Percentiles rank a stretch among this genome's conserved stretches.
Evolutionary conservation across 139 green algal genomes (phyloP).

Genomic region (Coccomyxa sp.): DNA sequence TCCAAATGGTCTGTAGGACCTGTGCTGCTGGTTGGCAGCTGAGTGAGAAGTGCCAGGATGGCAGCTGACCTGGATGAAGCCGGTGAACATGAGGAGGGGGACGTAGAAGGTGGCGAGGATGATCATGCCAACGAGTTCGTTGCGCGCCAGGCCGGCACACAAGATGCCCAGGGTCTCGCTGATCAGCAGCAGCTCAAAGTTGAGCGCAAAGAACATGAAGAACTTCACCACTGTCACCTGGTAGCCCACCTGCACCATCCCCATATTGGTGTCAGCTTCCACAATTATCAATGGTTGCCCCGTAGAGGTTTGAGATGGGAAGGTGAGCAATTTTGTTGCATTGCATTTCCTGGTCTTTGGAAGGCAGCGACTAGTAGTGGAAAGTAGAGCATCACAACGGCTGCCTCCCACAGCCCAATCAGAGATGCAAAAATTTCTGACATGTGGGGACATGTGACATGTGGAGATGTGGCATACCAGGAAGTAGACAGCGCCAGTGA

Average conservation of each 20-base stretch:
- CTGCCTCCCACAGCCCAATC: background rate
- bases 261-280: background rate
- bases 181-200: conserved; percentile 8
- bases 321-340: background rate
- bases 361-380: background rate
- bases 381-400: background rate
- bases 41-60: no score
- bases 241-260: conserved; percentile 4
- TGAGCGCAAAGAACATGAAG: conserved; percentile 4
- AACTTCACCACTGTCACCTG: conserved; percentile 6
- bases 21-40: no score
- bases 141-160: conserved; percentile 5
- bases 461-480: conserved; percentile 6
- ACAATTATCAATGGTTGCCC: background rate
- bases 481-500: conserved; percentile 30
- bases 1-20: no score
- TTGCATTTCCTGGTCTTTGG: no score
- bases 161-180: conserved; percentile 16
- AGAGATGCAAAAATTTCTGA: background rate
- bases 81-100: conserved; percentile 14
- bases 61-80: conserved; percentile 8
- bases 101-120: conserved; percentile 1
- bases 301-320: background rate
- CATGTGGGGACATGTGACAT: background rate
- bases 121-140: conserved; percentile 7